phyloP scores from a whole-genome alignment of 2,329 filamentous ascomycete genomes.

The Sporothrix inflata region DNA sequence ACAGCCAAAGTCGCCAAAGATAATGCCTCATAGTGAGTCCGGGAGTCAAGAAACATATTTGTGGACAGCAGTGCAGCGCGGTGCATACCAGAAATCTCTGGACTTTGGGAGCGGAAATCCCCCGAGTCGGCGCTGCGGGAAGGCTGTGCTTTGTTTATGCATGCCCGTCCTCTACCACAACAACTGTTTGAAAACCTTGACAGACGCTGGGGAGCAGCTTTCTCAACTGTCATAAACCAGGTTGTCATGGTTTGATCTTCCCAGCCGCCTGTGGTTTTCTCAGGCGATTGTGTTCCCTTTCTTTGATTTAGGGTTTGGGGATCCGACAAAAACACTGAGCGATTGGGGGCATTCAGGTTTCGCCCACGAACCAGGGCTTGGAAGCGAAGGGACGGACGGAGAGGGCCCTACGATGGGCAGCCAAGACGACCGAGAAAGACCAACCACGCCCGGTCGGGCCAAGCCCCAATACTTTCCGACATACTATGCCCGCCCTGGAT shows the following conservation, averaged over 20 bases:
- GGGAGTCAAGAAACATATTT: neutral
- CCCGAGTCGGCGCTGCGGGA: neutral
- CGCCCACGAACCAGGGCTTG: neutral
- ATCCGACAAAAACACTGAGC: neutral
- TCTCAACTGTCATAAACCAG: neutral
- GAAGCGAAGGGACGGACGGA: neutral
- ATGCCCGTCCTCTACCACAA: neutral
- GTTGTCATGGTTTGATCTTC: conserved; percentile 18
- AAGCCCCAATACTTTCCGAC: conserved; percentile 12
- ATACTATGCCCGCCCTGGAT: conserved; percentile 6
- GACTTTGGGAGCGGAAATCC: conserved; percentile 3
- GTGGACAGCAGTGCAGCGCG: neutral
- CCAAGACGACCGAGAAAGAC: neutral
- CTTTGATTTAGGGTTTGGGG: neutral
- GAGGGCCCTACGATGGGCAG: neutral
- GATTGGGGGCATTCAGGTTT: neutral
- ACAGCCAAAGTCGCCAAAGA: neutral
- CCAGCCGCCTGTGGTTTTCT: neutral
- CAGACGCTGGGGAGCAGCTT: too few relatives aligned
- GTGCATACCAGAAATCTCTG: neutral
- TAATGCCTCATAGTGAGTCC: conserved; percentile 21
- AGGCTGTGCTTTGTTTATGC: conserved; percentile 22
- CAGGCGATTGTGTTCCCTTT: neutral
- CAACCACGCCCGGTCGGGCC: neutral
- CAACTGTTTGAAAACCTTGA: neutral